Evolutionary conservation across 352 stramenopile genomes (phyloP).

Genomic region (Pythium sukuiense): DNA sequence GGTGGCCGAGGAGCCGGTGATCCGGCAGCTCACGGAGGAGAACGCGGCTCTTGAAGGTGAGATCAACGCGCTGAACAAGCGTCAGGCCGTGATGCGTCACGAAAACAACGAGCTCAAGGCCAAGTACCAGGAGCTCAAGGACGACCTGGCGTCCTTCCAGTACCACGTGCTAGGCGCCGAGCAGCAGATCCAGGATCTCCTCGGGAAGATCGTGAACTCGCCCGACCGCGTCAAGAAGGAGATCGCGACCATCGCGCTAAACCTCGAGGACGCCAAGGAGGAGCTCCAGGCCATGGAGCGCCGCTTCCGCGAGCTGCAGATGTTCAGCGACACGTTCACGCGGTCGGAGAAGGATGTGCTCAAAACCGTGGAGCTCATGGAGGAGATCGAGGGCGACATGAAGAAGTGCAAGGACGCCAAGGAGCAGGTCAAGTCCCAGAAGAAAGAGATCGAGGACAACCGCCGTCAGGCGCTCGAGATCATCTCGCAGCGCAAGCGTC

Average conservation of each 20-base stretch:
- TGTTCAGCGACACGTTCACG: constrained; percentile 67
- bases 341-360: constrained; percentile 67
- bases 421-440: constrained; percentile 61
- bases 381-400: constrained; percentile 65
- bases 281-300: constrained; percentile 69
- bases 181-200: constrained; percentile 74
- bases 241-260: constrained; percentile 48
- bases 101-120: constrained; percentile 82
- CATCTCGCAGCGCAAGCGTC: constrained; percentile 62
- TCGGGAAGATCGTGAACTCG: constrained; percentile 88
- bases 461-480: constrained; percentile 47
- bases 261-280: constrained; percentile 73
- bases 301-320: constrained; percentile 50
- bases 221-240: constrained; percentile 84
- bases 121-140: constrained; percentile 79
- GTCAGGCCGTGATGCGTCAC: constrained; percentile 85
- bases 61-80: constrained; percentile 90
- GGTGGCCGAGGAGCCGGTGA: constrained; percentile 52
- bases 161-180: constrained; percentile 88
- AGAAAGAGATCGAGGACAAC: constrained; percentile 55
- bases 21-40: constrained; percentile 71
- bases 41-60: constrained; percentile 82
- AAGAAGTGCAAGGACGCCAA: constrained; percentile 70
- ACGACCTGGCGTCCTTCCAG: constrained; percentile 57
- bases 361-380: constrained; percentile 61